Conservation (phyloP, 495 filamentous ascomycete species). For the Penicillium canescens region DNA sequence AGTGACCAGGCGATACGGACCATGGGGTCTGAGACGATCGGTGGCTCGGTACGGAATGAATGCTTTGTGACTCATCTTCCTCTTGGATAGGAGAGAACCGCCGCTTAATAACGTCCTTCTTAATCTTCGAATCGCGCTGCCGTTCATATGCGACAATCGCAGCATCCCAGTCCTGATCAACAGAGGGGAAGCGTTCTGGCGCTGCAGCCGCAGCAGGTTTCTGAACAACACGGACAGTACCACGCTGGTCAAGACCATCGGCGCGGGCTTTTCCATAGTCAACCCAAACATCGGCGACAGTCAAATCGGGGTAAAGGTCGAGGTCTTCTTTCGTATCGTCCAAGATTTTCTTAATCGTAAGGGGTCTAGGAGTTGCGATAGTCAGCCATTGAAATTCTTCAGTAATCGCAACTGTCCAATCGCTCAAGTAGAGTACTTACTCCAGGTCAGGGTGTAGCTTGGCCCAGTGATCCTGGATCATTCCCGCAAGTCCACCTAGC, state of each 20-base stretch:
- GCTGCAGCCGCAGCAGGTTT: slow-evolving; percentile 16
- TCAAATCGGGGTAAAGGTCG: slow-evolving; percentile 34
- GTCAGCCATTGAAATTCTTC: slow-evolving; percentile 4
- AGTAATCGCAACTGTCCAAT: too few species aligned
- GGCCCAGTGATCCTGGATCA: slow-evolving; percentile 39
- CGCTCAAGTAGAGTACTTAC: slow-evolving; percentile 23
- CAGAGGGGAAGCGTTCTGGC: slow-evolving; percentile 33
- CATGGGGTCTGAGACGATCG: neutral
- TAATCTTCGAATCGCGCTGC: slow-evolving; percentile 2
- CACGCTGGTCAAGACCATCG: slow-evolving; percentile 39
- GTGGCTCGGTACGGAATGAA: neutral
- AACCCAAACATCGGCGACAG: slow-evolving; percentile 42
- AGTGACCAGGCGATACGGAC: neutral
- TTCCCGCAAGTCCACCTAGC: slow-evolving; percentile 28
- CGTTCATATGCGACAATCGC: slow-evolving; percentile 10
- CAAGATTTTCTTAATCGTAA: slow-evolving; percentile 40
- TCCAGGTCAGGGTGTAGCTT: slow-evolving; percentile 31
- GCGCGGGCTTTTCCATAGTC: slow-evolving; percentile 33
- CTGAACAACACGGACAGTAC: slow-evolving; percentile 35
- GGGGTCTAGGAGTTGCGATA: slow-evolving; percentile 19
- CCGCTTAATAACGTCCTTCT: slow-evolving; percentile 9
- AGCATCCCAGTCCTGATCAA: slow-evolving; percentile 36
- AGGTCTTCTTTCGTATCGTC: slow-evolving; percentile 34
- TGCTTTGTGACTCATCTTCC: neutral
- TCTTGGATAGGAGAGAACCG: slow-evolving; percentile 10